Conservation (phyloP, 1,284 basidiomycete genomes). For the Meira miltonrushii region DNA sequence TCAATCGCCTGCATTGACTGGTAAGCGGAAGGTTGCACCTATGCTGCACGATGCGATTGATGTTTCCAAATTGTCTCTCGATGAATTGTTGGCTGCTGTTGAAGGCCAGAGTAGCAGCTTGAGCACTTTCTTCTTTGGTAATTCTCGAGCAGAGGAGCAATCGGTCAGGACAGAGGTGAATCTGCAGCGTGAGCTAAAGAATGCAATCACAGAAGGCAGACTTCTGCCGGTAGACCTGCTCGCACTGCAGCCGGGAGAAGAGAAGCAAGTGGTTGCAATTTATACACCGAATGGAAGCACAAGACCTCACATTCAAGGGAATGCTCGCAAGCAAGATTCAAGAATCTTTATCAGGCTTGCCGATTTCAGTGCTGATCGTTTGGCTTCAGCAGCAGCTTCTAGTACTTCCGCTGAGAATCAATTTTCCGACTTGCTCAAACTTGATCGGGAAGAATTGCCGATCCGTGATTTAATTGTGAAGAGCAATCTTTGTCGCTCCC, state of each 20-base stretch:
- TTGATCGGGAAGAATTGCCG: constrained; percentile 54
- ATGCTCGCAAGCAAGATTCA: constrained; percentile 56
- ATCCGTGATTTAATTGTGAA: constrained; percentile 57
- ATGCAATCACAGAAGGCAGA: constrained; percentile 51
- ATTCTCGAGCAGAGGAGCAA: constrained; percentile 56
- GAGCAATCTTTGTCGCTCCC: constrained; percentile 54
- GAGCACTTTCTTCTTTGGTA: constrained; percentile 52
- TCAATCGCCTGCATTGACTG: constrained; percentile 48
- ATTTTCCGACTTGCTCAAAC: constrained; percentile 42
- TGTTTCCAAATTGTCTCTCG: constrained; percentile 54
- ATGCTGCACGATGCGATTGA: constrained; percentile 46
- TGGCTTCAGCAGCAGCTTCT: background rate
- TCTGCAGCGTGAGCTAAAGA: constrained; percentile 54
- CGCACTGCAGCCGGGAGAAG: constrained; percentile 48
- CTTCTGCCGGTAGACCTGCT: constrained; percentile 54
- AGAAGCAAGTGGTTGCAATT: constrained; percentile 55
- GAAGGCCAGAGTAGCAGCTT: constrained; percentile 54
- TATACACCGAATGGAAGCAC: constrained; percentile 56
- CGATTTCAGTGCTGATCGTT: constrained; percentile 53
- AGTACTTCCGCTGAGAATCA: constrained; percentile 30
- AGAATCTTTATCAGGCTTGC: constrained; percentile 56
- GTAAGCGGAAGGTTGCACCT: constrained; percentile 38
- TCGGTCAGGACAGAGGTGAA: constrained; percentile 55
- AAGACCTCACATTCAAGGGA: constrained; percentile 55
- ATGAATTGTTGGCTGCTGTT: constrained; percentile 55